These are phyloP conservation scores for Cystobasidium slooffiae DNA, from an alignment of 1,284 basidiomycete genomes.

Conservation along the genomic window DNA sequence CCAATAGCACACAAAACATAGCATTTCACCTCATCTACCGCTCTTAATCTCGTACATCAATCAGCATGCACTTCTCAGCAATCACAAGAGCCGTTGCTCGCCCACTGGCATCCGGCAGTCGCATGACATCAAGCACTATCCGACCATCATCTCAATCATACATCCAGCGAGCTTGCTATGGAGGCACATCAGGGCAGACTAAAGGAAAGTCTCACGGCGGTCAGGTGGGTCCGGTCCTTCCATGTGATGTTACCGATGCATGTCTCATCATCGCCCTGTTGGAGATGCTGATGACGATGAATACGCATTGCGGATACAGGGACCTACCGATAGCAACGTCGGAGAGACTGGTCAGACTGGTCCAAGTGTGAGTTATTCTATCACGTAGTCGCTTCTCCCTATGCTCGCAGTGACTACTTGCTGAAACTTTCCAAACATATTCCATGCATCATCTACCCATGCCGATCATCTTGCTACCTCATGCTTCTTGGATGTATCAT, in stretches of 20 bases:
- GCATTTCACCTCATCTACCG: no score
- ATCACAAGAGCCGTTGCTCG: background rate
- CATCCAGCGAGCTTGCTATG: conserved; percentile 8
- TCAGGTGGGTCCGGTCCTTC: conserved; percentile 18
- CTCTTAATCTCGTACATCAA: no score
- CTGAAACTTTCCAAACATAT: background rate
- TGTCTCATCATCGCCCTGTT: background rate
- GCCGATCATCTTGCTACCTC: background rate
- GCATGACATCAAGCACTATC: background rate
- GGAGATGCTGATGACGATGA: background rate
- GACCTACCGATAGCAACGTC: conserved; percentile 21
- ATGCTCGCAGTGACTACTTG: background rate
- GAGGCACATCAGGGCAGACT: conserved; percentile 14
- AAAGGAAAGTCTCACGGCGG: conserved; percentile 17
- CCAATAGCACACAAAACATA: background rate
- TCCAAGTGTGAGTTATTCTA: conserved; percentile 16
- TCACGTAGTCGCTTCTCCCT: background rate
- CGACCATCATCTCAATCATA: background rate
- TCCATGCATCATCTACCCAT: background rate
- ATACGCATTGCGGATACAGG: conserved; percentile 4
- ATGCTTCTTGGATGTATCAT: no score
- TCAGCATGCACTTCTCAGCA: background rate
- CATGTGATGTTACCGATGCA: background rate
- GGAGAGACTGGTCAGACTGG: conserved; percentile 26
- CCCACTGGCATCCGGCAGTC: background rate